Conservation (phyloP, 768 basidiomycete genomes). For the Leccinum variicolor region DNA sequence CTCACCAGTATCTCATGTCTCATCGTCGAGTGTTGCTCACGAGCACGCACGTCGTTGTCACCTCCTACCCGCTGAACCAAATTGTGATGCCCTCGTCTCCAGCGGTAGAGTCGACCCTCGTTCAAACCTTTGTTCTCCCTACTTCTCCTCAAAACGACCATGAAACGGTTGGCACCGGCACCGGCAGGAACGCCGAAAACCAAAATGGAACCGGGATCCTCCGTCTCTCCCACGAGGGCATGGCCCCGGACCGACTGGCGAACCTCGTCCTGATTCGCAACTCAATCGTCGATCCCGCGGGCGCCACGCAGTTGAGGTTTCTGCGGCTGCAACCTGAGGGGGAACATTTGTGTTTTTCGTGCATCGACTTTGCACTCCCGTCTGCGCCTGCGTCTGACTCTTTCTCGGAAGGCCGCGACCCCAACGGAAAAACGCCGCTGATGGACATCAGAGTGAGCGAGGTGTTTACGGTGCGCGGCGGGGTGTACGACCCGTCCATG, state of each 20-base stretch:
- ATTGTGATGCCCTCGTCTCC: not conserved
- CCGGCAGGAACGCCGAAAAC: not conserved
- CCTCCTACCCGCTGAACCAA: not conserved
- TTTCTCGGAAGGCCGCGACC: not conserved
- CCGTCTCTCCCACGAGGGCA: conserved; percentile 3
- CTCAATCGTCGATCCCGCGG: not conserved
- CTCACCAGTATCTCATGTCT: not conserved
- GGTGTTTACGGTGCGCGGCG: not conserved
- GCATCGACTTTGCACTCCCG: not conserved
- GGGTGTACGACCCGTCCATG: not conserved
- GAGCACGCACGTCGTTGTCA: conserved; percentile 3
- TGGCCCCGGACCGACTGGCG: not conserved
- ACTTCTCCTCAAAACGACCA: not conserved
- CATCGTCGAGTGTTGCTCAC: not conserved
- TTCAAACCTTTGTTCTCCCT: conserved; percentile 3
- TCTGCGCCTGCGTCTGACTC: not conserved
- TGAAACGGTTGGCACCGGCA: not conserved
- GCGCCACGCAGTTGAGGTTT: not conserved
- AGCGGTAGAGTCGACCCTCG: not conserved
- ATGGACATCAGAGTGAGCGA: not conserved
- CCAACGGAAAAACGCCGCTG: not conserved
- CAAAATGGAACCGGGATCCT: not conserved
- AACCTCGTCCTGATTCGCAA: conserved; percentile 6
- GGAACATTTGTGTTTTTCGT: not conserved
- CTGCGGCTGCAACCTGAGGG: not conserved